phyloP scores from a whole-genome alignment of 176 grass and related monocot species.

The Aegilops bicornis region DNA sequence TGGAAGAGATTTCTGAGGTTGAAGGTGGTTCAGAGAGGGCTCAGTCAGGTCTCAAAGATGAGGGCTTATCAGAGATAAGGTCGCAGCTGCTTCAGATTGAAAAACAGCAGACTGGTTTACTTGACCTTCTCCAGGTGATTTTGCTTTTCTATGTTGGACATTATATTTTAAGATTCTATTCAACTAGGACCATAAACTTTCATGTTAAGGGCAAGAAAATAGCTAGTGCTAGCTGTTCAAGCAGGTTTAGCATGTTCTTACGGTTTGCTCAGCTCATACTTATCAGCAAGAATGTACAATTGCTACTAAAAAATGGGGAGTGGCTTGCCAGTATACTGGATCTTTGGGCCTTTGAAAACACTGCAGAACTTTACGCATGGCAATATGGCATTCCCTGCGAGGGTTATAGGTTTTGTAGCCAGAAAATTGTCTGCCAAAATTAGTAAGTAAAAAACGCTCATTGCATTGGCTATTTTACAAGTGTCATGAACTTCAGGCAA shows the following conservation, averaged over 20 bases:
- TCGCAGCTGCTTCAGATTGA: slow-evolving; percentile 92
- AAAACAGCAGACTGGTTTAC: slow-evolving; percentile 82
- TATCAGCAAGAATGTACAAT: slow-evolving; percentile 11
- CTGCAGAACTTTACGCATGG: not conserved
- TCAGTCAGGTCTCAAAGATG: slow-evolving; percentile 52
- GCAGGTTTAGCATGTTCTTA: not conserved
- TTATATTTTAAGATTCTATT: slow-evolving; percentile 9
- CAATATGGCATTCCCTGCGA: not conserved
- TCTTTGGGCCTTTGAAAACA: not conserved
- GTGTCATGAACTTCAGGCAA: not conserved
- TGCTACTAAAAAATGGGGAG: not conserved
- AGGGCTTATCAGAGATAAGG: slow-evolving; percentile 66
- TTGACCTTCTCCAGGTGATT: slow-evolving; percentile 96
- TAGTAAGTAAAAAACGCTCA: not conserved
- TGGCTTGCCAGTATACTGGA: not conserved
- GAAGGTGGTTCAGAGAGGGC: slow-evolving; percentile 38
- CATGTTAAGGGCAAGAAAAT: not conserved
- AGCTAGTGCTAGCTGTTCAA: not conserved
- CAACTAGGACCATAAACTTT: not conserved
- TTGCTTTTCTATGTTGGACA: not conserved
- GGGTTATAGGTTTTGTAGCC: not conserved
- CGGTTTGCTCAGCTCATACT: not conserved
- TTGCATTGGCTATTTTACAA: slow-evolving; percentile 3
- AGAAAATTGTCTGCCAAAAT: not conserved
- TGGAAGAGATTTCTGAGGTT: slow-evolving; percentile 60